These are phyloP conservation scores for Aureobasidium leucospermi DNA, from an alignment of 2,329 filamentous ascomycete genomes.

Conservation along the genomic window DNA sequence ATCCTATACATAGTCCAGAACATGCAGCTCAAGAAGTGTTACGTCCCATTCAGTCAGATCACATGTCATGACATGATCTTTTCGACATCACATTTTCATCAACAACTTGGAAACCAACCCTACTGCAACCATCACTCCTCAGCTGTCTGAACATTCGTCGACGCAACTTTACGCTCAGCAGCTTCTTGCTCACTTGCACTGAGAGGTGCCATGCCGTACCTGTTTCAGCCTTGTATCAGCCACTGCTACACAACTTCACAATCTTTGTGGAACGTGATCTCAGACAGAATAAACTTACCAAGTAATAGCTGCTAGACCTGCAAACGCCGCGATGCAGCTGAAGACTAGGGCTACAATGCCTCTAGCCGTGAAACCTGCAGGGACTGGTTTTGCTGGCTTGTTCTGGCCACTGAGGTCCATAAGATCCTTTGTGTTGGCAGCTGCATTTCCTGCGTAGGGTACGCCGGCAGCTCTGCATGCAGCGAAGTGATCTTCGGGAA, in stretches of 20 bases:
- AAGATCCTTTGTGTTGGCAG: slow-evolving; percentile 58
- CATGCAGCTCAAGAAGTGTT: too few species aligned
- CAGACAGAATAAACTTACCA: slow-evolving; percentile 47
- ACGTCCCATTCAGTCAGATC: too few species aligned
- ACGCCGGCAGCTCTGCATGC: slow-evolving; percentile 49
- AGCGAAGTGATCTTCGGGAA: slow-evolving; percentile 57
- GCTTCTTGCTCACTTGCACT: slow-evolving; percentile 22
- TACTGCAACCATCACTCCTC: background rate
- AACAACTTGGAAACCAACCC: background rate
- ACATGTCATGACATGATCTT: too few species aligned
- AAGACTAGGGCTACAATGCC: slow-evolving; percentile 71
- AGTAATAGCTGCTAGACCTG: slow-evolving; percentile 60
- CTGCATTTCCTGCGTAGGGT: slow-evolving; percentile 61
- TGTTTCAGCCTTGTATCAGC: slow-evolving; percentile 19
- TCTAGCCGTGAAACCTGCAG: slow-evolving; percentile 60
- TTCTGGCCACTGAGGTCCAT: slow-evolving; percentile 59
- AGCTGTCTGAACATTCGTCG: slow-evolving; percentile 7
- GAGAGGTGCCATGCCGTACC: slow-evolving; percentile 28
- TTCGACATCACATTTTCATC: too few species aligned
- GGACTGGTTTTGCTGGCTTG: slow-evolving; percentile 47
- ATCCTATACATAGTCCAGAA: too few species aligned
- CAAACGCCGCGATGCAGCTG: slow-evolving; percentile 58
- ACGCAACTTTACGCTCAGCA: slow-evolving; percentile 21
- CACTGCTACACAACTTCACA: background rate
- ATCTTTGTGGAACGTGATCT: slow-evolving; percentile 11